Evolutionary conservation across 129 eudicot species (phyloP).

Genomic region (Saussurea involucrata): DNA sequence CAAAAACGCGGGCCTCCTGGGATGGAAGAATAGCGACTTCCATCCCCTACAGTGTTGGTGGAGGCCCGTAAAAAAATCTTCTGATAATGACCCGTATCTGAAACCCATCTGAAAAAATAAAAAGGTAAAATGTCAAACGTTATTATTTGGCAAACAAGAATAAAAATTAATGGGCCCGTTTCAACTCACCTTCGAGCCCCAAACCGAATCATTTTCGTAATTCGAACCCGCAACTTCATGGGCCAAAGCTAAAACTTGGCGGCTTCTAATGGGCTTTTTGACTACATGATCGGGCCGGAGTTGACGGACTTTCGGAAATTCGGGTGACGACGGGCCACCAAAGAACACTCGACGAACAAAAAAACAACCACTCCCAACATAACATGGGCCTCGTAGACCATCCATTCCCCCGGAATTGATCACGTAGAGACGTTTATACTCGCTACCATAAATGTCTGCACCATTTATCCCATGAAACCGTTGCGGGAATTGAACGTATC

Average conservation of each 20-base stretch:
- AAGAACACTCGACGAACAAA: constrained; percentile 64
- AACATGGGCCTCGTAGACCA: constrained; percentile 74
- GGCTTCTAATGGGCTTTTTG: constrained; percentile 32
- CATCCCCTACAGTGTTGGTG: constrained; percentile 72
- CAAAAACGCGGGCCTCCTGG: constrained; percentile 70
- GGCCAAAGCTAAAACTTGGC: constrained; percentile 35
- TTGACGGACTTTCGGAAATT: constrained; percentile 32
- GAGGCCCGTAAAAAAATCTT: constrained; percentile 77
- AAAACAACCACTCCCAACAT: constrained; percentile 78
- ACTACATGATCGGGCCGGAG: constrained; percentile 46
- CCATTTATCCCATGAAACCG: constrained; percentile 62
- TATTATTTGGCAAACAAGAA: background rate
- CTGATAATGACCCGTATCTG: constrained; percentile 70
- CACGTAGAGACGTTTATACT: constrained; percentile 40
- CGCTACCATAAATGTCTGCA: constrained; percentile 65
- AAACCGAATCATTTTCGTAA: constrained; percentile 49
- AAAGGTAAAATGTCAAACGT: background rate
- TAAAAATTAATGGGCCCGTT: background rate
- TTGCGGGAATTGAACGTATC: constrained; percentile 70
- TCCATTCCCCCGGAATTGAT: constrained; percentile 69
- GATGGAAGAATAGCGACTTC: constrained; percentile 62
- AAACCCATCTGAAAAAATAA: constrained; percentile 57
- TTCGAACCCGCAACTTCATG: constrained; percentile 58
- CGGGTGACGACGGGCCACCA: constrained; percentile 51
- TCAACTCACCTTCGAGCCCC: constrained; percentile 66